Base-by-base conservation (phyloP, 441 rosid species). In the Mallotus japonicus region DNA sequence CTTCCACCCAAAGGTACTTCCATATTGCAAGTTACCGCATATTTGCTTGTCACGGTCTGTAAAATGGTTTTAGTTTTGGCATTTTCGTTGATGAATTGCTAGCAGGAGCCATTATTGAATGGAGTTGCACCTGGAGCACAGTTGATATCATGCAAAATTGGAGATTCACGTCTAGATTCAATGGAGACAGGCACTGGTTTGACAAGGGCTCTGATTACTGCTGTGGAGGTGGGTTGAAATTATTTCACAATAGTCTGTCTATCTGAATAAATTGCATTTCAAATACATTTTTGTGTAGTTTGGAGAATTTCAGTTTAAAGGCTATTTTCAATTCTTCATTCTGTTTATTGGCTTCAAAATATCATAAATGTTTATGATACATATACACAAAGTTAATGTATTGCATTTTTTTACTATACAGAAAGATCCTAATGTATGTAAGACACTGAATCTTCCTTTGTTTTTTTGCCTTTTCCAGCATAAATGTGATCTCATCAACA, bases 61-160 rank as follows among this genome's bases (percentile, higher is more conserved):
- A 62, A 75, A 69, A 49, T 56, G 71, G 54, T 71, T 70, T 67
- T 50, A 24, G 37, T 60, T 62, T 65, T 79, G 74, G 67, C 7
- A 55, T 82, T 59, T 54, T 73, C 69, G 50, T 63, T 73, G 75
- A 40, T 64, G 56, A 42, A 54, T 64, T 64, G 6, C 69, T 76
- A 66, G 57, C 77, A 96, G 97, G 97, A 92, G 85, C 87, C 92
- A 62, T 83, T 95, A 77, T 76, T 95, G 80, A 95, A 92, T 83
- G 99, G 99, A 74, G 84, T 95, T 80, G 98, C 99, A 75, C 98
- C 98, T 70, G 98, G 99, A 76, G 98, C 98, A 70, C 98, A 95
- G 42, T 50, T 95, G 74, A 87, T 95, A 85, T 95, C 99, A 65
- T 95, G 98, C 82, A 95, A 95, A 90, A 93, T 95, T 83, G 98